Conservation (phyloP, 805 yeast genomes). For the Candida qinlingensis region DNA sequence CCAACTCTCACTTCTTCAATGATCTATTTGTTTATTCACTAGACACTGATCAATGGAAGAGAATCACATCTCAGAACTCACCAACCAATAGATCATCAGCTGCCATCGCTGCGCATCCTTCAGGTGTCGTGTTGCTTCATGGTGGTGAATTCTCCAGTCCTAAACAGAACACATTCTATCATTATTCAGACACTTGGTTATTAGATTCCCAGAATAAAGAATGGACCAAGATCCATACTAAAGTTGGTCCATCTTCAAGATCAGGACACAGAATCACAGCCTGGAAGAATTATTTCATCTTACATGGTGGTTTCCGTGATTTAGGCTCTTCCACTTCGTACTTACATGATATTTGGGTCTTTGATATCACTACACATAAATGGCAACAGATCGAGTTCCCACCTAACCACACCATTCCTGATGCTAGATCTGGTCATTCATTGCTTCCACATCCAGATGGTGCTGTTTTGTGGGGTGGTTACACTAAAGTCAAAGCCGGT, state of each 20-base stretch:
- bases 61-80: slow-evolving; percentile 70
- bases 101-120: slow-evolving; percentile 88
- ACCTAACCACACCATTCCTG: slow-evolving; percentile 73
- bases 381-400: slow-evolving; percentile 92
- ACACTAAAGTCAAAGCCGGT: slow-evolving; percentile 85
- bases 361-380: slow-evolving; percentile 82
- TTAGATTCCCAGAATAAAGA: slow-evolving; percentile 79
- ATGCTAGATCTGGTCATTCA: slow-evolving; percentile 91
- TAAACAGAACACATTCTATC: slow-evolving; percentile 91
- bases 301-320: slow-evolving; percentile 93
- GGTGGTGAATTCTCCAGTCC: slow-evolving; percentile 98
- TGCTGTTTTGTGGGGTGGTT: slow-evolving; percentile 87
- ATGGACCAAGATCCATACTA: slow-evolving; percentile 82
- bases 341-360: slow-evolving; percentile 83
- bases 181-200: slow-evolving; percentile 95
- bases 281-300: slow-evolving; percentile 85
- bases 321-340: slow-evolving; percentile 80
- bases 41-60: slow-evolving; percentile 79
- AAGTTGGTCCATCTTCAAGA: slow-evolving; percentile 75
- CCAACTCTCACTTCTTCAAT: slow-evolving; percentile 66
- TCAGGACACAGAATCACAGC: slow-evolving; percentile 88
- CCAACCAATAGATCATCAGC: slow-evolving; percentile 94
- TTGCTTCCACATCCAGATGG: slow-evolving; percentile 77
- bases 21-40: slow-evolving; percentile 71
- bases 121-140: slow-evolving; percentile 78